A percentile compares a stretch with the other conserved stretches of the same genome.
Conservation (phyloP, 495 filamentous ascomycete species). For the Aspergillus funiculosus region DNA sequence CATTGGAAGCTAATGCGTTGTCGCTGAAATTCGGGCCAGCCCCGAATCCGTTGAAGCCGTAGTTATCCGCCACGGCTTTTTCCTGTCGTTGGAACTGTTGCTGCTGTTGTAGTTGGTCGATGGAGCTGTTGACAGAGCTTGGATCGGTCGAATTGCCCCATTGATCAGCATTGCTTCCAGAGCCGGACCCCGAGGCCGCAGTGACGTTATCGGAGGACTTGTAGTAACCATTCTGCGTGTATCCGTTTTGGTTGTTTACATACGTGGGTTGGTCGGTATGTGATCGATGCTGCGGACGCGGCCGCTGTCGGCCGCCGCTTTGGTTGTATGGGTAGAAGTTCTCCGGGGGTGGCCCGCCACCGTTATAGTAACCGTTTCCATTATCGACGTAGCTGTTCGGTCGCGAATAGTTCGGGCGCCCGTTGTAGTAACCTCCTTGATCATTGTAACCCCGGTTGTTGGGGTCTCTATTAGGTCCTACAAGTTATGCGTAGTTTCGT, state of each 20-base stretch:
- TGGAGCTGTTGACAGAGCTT: conserved; percentile 84
- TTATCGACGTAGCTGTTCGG: conserved; percentile 55
- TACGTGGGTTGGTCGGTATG: conserved; percentile 39
- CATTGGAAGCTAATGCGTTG: conserved; percentile 8
- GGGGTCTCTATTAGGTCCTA: conserved; percentile 30
- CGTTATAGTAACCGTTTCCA: conserved; percentile 36
- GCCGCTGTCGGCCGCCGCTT: conserved; percentile 26
- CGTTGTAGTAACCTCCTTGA: conserved; percentile 48
- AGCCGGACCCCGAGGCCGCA: conserved; percentile 64
- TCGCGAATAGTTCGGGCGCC: conserved; percentile 40
- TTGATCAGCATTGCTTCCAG: conserved; percentile 56
- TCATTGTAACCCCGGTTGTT: conserved; percentile 43
- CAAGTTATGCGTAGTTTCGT: not conserved
- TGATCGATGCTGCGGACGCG: conserved; percentile 45
- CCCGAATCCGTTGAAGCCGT: conserved; percentile 51
- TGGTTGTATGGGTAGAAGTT: conserved; percentile 36
- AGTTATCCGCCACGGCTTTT: conserved; percentile 47
- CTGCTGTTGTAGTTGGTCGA: conserved; percentile 62
- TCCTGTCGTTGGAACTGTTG: conserved; percentile 40
- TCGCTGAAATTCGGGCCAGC: conserved; percentile 30
- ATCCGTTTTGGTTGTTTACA: conserved; percentile 33
- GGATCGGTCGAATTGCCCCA: conserved; percentile 81
- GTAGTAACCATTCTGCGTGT: conserved; percentile 56
- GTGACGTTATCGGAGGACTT: conserved; percentile 78
- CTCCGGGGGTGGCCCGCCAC: conserved; percentile 33